Percentiles rank a stretch among this genome's conserved stretches.
These are phyloP conservation scores for Tetragonia tetragonoides DNA, from an alignment of 148 eudicot genomes.

Conservation along the genomic window DNA sequence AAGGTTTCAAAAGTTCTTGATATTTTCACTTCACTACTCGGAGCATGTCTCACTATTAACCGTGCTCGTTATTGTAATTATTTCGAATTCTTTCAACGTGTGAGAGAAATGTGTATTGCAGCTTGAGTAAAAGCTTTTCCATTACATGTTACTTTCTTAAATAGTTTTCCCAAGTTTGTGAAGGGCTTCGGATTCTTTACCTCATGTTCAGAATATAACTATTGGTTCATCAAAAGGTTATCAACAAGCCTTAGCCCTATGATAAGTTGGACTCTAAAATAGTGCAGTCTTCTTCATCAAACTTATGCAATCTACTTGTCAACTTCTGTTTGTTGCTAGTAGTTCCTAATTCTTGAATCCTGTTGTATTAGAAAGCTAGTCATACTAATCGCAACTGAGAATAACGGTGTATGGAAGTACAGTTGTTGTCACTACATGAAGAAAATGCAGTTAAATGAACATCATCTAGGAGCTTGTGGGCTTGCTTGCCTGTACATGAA, in stretches of 20 bases:
- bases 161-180: no score
- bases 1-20: not conserved
- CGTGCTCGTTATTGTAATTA: not conserved
- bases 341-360: not conserved
- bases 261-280: not conserved
- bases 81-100: no score
- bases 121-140: no score
- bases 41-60: not conserved
- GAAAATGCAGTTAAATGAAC: not conserved
- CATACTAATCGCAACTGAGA: not conserved
- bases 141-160: no score
- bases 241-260: no score
- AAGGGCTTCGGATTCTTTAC: no score
- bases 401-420: not conserved
- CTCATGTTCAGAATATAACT: no score
- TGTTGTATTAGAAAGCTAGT: not conserved
- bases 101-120: no score
- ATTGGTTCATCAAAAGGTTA: no score
- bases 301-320: not conserved
- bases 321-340: not conserved
- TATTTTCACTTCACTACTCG: not conserved
- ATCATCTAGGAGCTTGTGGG: not conserved
- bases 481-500: not conserved
- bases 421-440: not conserved
- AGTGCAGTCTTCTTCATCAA: not conserved